Evolutionary conservation across 2,329 filamentous ascomycete genomes (phyloP).

Genomic region (Epichloe baconii): DNA sequence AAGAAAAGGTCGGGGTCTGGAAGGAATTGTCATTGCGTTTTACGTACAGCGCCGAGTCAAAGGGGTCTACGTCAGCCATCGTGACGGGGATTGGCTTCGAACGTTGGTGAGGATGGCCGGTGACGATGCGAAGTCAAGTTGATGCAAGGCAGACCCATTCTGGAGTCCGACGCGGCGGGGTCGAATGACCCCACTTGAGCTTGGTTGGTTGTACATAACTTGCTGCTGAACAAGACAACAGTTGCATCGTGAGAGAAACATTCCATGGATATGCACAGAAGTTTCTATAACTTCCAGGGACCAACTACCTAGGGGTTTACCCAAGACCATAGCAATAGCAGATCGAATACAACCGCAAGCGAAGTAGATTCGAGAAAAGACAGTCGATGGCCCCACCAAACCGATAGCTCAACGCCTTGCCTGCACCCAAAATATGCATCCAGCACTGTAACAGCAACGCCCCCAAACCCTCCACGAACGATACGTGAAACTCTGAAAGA

Average conservation of each 20-base stretch:
- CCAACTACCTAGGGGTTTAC: too few species aligned
- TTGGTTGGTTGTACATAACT: neutral
- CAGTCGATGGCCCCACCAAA: neutral
- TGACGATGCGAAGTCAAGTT: neutral
- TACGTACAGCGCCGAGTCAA: constrained; percentile 63
- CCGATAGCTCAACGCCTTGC: constrained; percentile 1
- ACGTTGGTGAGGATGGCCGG: neutral
- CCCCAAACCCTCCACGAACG: neutral
- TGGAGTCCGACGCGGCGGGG: neutral
- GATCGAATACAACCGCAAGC: too few species aligned
- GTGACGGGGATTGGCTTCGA: constrained; percentile 2
- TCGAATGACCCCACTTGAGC: constrained; percentile 1
- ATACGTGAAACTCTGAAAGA: neutral
- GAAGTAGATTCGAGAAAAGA: too few species aligned
- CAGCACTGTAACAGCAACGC: constrained; percentile 3
- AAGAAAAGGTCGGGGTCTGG: neutral
- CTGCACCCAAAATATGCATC: too few species aligned
- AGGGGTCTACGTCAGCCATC: constrained; percentile 48
- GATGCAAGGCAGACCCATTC: neutral
- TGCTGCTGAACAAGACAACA: too few species aligned
- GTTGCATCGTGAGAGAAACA: too few species aligned
- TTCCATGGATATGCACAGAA: too few species aligned
- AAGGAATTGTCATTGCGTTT: neutral
- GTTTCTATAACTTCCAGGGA: too few species aligned
- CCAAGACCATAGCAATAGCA: too few species aligned